Percentiles rank a stretch among this genome's conserved stretches.
Conservation (phyloP, 768 basidiomycete species). For the Suillus alpinus region DNA sequence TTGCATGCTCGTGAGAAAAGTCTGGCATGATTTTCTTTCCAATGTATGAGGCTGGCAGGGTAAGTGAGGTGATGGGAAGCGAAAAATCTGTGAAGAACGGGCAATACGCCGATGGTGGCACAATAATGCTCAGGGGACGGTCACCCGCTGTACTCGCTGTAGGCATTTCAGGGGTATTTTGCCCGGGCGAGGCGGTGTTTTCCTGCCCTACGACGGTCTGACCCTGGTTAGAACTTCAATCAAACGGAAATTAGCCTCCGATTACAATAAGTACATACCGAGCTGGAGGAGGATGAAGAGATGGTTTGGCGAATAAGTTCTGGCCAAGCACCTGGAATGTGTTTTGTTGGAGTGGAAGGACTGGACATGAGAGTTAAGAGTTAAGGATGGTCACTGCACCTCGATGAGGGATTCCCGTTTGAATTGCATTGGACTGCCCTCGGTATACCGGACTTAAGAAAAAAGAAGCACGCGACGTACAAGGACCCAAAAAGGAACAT, state of each 20-base stretch:
- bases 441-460: constrained; percentile 5
- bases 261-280: not conserved
- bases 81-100: constrained; percentile 32
- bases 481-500: constrained; percentile 19
- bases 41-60: constrained; percentile 28
- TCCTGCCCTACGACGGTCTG: not conserved
- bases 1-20: constrained; percentile 4
- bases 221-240: not conserved
- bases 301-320: constrained; percentile 3
- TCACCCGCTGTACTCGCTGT: not conserved
- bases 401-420: not conserved
- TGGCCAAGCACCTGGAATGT: constrained; percentile 24
- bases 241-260: not conserved
- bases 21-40: constrained; percentile 18
- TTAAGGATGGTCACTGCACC: not conserved
- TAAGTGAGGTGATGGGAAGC: constrained; percentile 25
- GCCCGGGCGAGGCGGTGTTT: not conserved
- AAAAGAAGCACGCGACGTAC: constrained; percentile 14
- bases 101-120: constrained; percentile 32
- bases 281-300: not conserved
- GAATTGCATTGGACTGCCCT: constrained; percentile 2
- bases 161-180: not conserved
- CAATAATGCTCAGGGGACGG: constrained; percentile 26
- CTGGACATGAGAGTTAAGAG: constrained; percentile 15
- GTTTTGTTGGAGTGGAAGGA: constrained; percentile 13